phyloP scores from a whole-genome alignment of 2,329 filamentous ascomycete species.

The Apiospora hydei region DNA sequence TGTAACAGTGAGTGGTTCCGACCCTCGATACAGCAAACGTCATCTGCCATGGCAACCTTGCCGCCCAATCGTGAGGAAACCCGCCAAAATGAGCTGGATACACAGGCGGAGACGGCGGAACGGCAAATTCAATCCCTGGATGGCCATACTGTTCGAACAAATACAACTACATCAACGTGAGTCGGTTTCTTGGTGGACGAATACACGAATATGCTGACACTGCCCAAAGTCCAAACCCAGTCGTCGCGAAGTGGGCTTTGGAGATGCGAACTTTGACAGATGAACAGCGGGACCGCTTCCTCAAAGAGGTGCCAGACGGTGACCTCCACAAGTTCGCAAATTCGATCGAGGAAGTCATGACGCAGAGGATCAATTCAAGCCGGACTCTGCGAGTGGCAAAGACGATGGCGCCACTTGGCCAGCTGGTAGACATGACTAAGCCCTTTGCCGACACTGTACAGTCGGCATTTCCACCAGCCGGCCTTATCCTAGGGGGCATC shows the following conservation, averaged over 20 bases:
- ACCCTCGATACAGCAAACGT: background rate
- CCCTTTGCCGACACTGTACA: background rate
- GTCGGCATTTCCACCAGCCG: background rate
- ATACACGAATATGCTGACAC: background rate
- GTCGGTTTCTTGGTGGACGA: too few relatives aligned
- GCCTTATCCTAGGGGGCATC: background rate
- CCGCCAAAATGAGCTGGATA: background rate
- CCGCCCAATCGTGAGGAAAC: background rate
- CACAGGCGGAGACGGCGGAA: background rate
- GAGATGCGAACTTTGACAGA: background rate
- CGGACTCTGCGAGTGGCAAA: background rate
- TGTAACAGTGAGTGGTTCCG: background rate
- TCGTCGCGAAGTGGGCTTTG: background rate
- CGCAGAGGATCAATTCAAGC: background rate
- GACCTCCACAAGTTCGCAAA: background rate
- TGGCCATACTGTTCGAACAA: background rate
- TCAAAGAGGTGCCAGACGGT: background rate
- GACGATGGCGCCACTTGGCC: background rate
- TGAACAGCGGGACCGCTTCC: background rate
- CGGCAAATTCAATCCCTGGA: background rate
- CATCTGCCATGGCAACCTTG: background rate
- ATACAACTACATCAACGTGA: background rate
- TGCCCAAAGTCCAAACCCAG: background rate
- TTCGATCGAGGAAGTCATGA: background rate
- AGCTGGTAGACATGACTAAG: constrained; percentile 2